These are phyloP conservation scores for Closterium sp. DNA, from an alignment of 139 green algal genomes.

Conservation along the genomic window DNA sequence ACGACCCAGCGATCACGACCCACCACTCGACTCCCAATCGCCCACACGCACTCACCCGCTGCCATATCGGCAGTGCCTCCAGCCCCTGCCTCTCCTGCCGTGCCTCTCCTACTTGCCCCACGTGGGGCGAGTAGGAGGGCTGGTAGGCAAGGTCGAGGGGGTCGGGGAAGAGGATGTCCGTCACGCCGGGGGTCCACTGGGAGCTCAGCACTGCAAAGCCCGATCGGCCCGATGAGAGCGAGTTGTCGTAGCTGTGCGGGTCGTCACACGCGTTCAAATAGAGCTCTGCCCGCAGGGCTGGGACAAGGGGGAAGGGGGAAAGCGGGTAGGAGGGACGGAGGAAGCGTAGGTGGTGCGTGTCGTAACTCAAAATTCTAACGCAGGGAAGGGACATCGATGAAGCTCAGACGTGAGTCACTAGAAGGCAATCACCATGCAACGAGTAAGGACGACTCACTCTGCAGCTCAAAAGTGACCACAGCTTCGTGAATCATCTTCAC, in stretches of 20 bases:
- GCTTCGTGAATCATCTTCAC: neutral
- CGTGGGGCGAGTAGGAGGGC: too few relatives aligned
- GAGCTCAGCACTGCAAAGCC: slow-evolving; percentile 26
- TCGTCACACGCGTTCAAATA: slow-evolving; percentile 28
- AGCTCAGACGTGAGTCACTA: too few relatives aligned
- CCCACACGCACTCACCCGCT: neutral
- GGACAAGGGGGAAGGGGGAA: too few relatives aligned
- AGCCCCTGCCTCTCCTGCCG: neutral
- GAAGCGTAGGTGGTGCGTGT: too few relatives aligned
- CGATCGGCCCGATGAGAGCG: neutral
- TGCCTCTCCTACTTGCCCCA: neutral
- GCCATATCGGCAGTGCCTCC: neutral
- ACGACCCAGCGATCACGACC: too few relatives aligned
- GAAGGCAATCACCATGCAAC: too few relatives aligned
- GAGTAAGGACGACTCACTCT: neutral
- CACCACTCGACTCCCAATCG: neutral
- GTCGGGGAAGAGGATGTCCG: slow-evolving; percentile 19
- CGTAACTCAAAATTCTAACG: too few relatives aligned
- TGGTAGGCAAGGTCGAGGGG: slow-evolving; percentile 10
- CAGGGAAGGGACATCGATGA: too few relatives aligned
- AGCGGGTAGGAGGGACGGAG: too few relatives aligned
- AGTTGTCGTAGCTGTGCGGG: slow-evolving; percentile 20
- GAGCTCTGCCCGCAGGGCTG: slow-evolving; percentile 8
- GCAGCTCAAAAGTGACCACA: neutral
- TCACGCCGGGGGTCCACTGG: neutral